Percentiles rank a stretch among this genome's conserved stretches.
phyloP scores from a whole-genome alignment of 2,329 filamentous ascomycete species.

The Raffaelea arxii region DNA sequence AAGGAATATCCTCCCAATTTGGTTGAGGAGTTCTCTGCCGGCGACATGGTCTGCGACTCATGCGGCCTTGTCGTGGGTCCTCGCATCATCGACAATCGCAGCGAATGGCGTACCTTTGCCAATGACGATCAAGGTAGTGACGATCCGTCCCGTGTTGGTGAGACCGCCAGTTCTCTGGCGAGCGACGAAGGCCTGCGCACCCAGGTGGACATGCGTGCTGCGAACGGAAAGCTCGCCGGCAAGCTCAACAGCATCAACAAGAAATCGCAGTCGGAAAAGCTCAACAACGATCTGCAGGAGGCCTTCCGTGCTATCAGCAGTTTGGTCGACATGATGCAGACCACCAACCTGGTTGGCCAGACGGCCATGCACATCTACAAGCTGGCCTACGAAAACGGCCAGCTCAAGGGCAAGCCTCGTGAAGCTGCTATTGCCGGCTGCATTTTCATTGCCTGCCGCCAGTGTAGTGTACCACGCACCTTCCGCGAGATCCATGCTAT shows the following conservation, averaged over 20 bases:
- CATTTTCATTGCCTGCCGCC: slow-evolving; percentile 94
- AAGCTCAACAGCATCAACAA: slow-evolving; percentile 18
- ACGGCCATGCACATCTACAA: slow-evolving; percentile 94
- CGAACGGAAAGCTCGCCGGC: slow-evolving; percentile 15
- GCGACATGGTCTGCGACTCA: slow-evolving; percentile 85
- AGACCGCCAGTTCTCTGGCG: slow-evolving; percentile 72
- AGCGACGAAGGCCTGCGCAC: slow-evolving; percentile 16
- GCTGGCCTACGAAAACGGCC: slow-evolving; percentile 81
- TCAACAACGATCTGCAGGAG: slow-evolving; percentile 49
- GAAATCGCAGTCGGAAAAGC: slow-evolving; percentile 17
- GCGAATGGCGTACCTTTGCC: slow-evolving; percentile 97
- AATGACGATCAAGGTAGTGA: slow-evolving; percentile 96
- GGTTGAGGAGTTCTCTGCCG: slow-evolving; percentile 83
- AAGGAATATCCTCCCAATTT: slow-evolving; percentile 85
- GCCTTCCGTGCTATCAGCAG: slow-evolving; percentile 77
- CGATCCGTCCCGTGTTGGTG: slow-evolving; percentile 95
- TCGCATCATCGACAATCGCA: slow-evolving; percentile 88
- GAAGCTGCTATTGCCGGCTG: slow-evolving; percentile 92
- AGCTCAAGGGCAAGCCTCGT: slow-evolving; percentile 91
- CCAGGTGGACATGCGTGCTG: slow-evolving; percentile 16
- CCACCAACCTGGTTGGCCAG: slow-evolving; percentile 73
- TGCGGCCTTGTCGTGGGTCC: slow-evolving; percentile 88
- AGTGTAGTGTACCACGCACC: slow-evolving; percentile 75
- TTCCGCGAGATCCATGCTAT: slow-evolving; percentile 92
- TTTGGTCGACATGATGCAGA: slow-evolving; percentile 75